These are phyloP conservation scores for Beta vulgaris DNA, from an alignment of 148 eudicot genomes.

Conservation along the genomic window DNA sequence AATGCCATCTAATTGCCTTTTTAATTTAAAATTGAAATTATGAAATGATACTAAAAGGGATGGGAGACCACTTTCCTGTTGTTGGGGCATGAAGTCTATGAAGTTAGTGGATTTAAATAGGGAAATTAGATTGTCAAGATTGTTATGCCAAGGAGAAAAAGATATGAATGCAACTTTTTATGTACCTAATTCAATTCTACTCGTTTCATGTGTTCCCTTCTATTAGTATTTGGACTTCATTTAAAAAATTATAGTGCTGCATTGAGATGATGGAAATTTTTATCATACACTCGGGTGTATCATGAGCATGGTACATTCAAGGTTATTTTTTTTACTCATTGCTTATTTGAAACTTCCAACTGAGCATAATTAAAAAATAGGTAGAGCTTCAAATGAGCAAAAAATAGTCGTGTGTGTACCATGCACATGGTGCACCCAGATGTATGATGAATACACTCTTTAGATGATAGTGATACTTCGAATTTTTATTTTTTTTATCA, in stretches of 20 bases:
- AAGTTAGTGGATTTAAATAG: constrained; percentile 48
- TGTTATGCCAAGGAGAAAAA: constrained; percentile 6
- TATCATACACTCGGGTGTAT: too few relatives aligned
- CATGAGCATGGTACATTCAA: too few relatives aligned
- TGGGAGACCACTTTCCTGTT: constrained; percentile 59
- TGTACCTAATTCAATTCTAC: constrained; percentile 12
- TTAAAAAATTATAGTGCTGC: not conserved
- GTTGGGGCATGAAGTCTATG: constrained; percentile 68
- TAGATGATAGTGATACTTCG: too few relatives aligned
- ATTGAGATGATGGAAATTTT: not conserved
- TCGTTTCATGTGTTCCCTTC: not conserved
- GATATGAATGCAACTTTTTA: constrained; percentile 7
- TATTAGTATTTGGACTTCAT: constrained; percentile 4
- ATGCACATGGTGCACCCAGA: too few relatives aligned
- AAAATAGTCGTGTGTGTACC: too few relatives aligned
- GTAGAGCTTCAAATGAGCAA: too few relatives aligned
- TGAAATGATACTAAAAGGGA: constrained; percentile 34
- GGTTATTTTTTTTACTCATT: too few relatives aligned
- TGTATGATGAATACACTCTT: too few relatives aligned
- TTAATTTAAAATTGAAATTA: constrained; percentile 13
- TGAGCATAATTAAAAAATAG: too few relatives aligned
- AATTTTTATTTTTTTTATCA: too few relatives aligned
- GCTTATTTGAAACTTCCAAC: too few relatives aligned
- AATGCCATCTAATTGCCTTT: constrained; percentile 33
- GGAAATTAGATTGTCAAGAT: not conserved